A percentile compares a stretch with the other conserved stretches of the same genome.
Evolutionary conservation across 1,284 basidiomycete species (phyloP).

Genomic region (Moniliophthora roreri): DNA sequence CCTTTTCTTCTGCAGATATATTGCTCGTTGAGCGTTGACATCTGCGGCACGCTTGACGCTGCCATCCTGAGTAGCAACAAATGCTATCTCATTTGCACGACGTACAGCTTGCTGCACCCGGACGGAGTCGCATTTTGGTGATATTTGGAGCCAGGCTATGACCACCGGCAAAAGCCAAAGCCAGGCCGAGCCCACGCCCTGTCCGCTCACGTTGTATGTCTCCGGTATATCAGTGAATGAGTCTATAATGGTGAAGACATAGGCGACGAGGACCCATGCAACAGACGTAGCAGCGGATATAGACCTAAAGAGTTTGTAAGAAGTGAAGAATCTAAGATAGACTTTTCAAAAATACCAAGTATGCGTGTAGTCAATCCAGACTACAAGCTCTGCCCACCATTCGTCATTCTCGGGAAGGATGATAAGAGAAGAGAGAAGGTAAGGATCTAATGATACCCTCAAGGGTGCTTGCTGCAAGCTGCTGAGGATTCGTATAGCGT

Average conservation of each 20-base stretch:
- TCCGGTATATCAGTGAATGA: slow-evolving; percentile 26
- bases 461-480: slow-evolving; percentile 31
- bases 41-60: slow-evolving; percentile 11
- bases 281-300: slow-evolving; percentile 38
- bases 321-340: too few species aligned
- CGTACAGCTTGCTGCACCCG: slow-evolving; percentile 30
- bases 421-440: slow-evolving; percentile 27
- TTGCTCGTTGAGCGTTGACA: slow-evolving; percentile 13
- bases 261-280: slow-evolving; percentile 42
- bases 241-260: slow-evolving; percentile 38
- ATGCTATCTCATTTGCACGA: slow-evolving; percentile 30
- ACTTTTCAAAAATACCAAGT: too few species aligned
- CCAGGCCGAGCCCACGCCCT: slow-evolving; percentile 37
- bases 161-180: slow-evolving; percentile 44
- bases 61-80: slow-evolving; percentile 20
- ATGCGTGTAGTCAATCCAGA: slow-evolving; percentile 26
- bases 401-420: slow-evolving; percentile 30
- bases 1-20: slow-evolving; percentile 15
- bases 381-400: slow-evolving; percentile 27
- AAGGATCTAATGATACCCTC: slow-evolving; percentile 21
- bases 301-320: too few species aligned
- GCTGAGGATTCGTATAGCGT: slow-evolving; percentile 23
- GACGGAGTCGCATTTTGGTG: slow-evolving; percentile 37
- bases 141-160: slow-evolving; percentile 37
- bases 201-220: slow-evolving; percentile 30